Conservation (phyloP, 1,139 yeast genomes). For the Tardiomyces depauwii region DNA sequence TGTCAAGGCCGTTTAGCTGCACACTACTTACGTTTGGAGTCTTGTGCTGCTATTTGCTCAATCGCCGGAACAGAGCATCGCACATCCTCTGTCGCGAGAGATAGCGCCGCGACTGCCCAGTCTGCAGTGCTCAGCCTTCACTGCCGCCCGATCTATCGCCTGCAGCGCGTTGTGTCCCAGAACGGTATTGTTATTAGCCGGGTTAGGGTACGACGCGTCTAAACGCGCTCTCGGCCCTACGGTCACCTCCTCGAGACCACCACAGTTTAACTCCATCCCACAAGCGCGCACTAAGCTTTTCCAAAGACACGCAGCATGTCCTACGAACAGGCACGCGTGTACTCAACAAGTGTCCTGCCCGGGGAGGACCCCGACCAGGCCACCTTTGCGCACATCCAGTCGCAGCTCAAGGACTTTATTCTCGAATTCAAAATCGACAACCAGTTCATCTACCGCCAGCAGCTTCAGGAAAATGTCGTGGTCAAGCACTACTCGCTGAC, state of each 20-base stretch:
- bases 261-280: too few species aligned
- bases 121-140: too few species aligned
- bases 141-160: too few species aligned
- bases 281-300: background rate
- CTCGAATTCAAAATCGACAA: constrained; percentile 78
- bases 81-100: too few species aligned
- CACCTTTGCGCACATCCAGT: constrained; percentile 63
- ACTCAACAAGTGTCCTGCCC: constrained; percentile 76
- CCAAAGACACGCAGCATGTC: constrained; percentile 21
- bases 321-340: constrained; percentile 73
- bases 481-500: constrained; percentile 62
- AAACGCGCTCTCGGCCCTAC: background rate
- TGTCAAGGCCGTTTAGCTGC: too few species aligned
- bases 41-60: too few species aligned
- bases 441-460: constrained; percentile 82
- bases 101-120: too few species aligned
- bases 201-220: background rate
- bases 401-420: constrained; percentile 71
- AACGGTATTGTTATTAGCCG: too few species aligned
- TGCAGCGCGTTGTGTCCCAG: too few species aligned
- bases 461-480: constrained; percentile 74
- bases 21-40: too few species aligned
- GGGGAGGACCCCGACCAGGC: constrained; percentile 61
- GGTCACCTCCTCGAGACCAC: too few species aligned
- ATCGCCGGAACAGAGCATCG: too few species aligned